These are phyloP conservation scores for Venturia nashicola DNA, from an alignment of 2,329 filamentous ascomycete species.

Conservation along the genomic window DNA sequence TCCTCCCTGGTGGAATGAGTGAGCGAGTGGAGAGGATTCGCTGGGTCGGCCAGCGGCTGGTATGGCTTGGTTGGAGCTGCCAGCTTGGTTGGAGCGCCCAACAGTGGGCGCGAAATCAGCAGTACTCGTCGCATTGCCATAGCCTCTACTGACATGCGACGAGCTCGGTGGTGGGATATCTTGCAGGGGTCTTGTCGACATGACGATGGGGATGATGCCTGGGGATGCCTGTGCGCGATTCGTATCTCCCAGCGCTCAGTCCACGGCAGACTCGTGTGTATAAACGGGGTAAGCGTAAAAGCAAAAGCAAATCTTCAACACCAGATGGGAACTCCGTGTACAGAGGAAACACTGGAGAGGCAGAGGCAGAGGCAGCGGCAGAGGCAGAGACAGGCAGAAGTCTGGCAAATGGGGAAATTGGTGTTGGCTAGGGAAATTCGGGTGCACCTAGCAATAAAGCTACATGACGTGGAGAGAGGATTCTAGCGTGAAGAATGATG, in stretches of 20 bases:
- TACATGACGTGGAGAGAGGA: too few relatives aligned
- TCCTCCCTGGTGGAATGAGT: conserved; percentile 16
- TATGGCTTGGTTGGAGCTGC: background rate
- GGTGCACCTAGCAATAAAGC: background rate
- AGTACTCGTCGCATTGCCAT: background rate
- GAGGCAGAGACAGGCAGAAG: too few relatives aligned
- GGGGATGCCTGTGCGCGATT: background rate
- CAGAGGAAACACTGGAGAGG: too few relatives aligned
- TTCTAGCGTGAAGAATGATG: background rate
- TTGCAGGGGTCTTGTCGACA: background rate
- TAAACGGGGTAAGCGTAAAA: too few relatives aligned
- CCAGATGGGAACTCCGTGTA: too few relatives aligned
- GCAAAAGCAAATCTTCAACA: too few relatives aligned
- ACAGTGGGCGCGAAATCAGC: conserved; percentile 25
- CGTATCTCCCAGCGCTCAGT: too few relatives aligned
- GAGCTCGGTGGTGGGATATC: background rate
- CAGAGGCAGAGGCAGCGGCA: too few relatives aligned
- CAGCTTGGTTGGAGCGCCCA: background rate
- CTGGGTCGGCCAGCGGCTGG: conserved; percentile 18
- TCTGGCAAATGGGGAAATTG: too few relatives aligned
- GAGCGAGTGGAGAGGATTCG: conserved; percentile 23
- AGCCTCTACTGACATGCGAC: background rate
- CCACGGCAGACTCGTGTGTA: too few relatives aligned
- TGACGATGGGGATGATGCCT: too few relatives aligned
- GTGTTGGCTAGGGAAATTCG: background rate